Evolutionary conservation across 73 alveolate species (phyloP), one percentile per base, ranked within the genome.

Genomic region (Stentor roeselii): DNA sequence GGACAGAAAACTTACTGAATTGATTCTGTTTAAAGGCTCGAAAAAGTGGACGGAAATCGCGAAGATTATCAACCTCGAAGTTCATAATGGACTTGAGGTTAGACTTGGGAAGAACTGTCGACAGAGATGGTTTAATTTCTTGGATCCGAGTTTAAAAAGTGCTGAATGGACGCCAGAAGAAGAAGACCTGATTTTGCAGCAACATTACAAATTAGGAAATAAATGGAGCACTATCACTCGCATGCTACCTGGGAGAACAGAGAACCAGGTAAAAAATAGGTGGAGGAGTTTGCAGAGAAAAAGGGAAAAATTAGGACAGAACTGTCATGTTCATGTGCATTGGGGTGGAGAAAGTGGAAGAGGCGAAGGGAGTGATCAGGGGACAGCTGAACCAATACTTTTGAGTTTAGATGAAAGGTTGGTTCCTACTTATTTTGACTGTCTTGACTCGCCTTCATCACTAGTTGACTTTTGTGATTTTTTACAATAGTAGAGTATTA

Each of bases 131-230:
- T 14, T 58, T 21, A 58, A 58, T 58, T 21, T 15, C 74, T 58
- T 58, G 74, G 74, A 58, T 58, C 74, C 74, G n/a, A 58, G 74
- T 58, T 15, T 58, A 58, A 58, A 15, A 58, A 58, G 74, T 58
- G n/a, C 27, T 58, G 74, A 58, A 21, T 58, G 74, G n/a, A 58
- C 27, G n/a, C 74, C 14, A 58, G 74, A 58, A 58, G 74, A 58
- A 58, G 74, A 58, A 15, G 27, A 58, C 14, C 14, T 58, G 27
- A 58, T 58, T 15, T 58, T 14, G n/a, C 27, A 58, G 74, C 14
- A 58, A 58, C n/a, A 15, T 58, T 58, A 58, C 14, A 58, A 58
- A 58, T 21, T 58, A 21, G 74, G 74, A 58, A 14, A 58, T 58
- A 58, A 58, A 21, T 58, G 74, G 74, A 21, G 14, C 14, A 21